Base-by-base conservation (phyloP, 2,329 filamentous ascomycete species). In the Zalaria obscura region DNA sequence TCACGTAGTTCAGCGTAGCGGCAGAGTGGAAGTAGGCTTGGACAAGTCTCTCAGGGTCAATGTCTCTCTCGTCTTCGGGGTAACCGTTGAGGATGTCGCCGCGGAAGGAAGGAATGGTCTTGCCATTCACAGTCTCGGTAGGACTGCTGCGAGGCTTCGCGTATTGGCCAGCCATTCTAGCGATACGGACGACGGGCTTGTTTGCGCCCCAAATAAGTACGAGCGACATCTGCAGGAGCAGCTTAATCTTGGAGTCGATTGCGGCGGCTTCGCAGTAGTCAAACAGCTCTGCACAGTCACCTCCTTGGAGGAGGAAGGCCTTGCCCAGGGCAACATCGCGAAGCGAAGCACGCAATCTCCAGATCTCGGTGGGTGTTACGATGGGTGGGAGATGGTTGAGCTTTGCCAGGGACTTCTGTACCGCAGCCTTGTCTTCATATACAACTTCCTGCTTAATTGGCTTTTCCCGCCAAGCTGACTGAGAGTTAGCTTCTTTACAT, bases 61-160 rank as follows among this genome's bases (percentile, higher is more conserved):
- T 79, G 33, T 73, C 74, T 42, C 91, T 70, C 48, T 88, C 77
- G n/a, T 80, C 76, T 0, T 77, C 65, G 32, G 77, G 73, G 63
- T 80, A 94, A 26, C 89, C 89, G 57, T 98, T 98, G 48, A 98
- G 71, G 46, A 96, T 96, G 53, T 98, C 91, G 10, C 91, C 91
- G 40, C 91, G 74, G 71, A 96, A 98, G 35, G 84, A 91, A 3
- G 85, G 83, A 41, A 94, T 81, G 55, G 86, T 76, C 45, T 76
- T 75, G 40, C 87, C 88, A 48, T 93, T 69, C 39, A 93, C 67
- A 2, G 78, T 73, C 66, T 98, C 91, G 32, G 78, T 88, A 0
- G 89, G 83, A 52, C 81, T 93, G 3, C 86, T 94, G 43, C 91
- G 72, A 2, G 89, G 91, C 65, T 98, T 98, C 27, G 91, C 91